These are phyloP conservation scores for Amaranthus cruentus DNA, from an alignment of 148 eudicot genomes.

Conservation along the genomic window DNA sequence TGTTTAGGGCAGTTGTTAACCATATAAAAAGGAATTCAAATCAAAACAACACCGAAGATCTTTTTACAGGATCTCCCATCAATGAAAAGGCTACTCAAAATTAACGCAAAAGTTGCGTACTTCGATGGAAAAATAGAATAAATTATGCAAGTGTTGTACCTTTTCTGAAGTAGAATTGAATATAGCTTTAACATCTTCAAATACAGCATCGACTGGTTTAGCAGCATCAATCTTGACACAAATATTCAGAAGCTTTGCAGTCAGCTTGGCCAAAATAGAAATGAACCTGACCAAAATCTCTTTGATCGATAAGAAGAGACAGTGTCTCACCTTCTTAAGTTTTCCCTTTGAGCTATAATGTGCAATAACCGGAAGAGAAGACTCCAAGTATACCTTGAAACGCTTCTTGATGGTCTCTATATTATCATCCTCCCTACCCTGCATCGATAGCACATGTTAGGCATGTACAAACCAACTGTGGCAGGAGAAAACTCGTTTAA, in stretches of 20 bases:
- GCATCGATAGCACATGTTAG: constrained; percentile 5
- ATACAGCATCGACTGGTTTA: constrained; percentile 60
- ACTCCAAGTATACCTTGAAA: constrained; percentile 37
- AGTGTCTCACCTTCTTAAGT: constrained; percentile 31
- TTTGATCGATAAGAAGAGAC: neutral
- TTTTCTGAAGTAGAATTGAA: constrained; percentile 38
- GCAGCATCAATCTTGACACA: constrained; percentile 61
- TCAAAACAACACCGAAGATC: no score
- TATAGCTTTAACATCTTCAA: constrained; percentile 60
- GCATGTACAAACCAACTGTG: neutral
- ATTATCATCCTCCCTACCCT: constrained; percentile 46
- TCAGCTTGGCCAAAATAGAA: neutral
- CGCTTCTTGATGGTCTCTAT: constrained; percentile 40
- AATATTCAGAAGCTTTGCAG: constrained; percentile 12
- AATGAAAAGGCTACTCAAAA: no score
- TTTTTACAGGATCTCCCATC: no score
- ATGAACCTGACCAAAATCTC: neutral
- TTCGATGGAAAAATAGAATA: neutral
- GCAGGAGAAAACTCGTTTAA: neutral
- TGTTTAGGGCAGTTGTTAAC: no score
- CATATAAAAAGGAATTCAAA: no score
- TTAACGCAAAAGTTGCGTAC: neutral
- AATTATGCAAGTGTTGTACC: constrained; percentile 34
- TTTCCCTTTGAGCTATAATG: constrained; percentile 35
- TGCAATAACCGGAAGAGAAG: constrained; percentile 34